Evolutionary conservation across 129 eudicot genomes (phyloP).

Genomic region (Erigeron canadensis): DNA sequence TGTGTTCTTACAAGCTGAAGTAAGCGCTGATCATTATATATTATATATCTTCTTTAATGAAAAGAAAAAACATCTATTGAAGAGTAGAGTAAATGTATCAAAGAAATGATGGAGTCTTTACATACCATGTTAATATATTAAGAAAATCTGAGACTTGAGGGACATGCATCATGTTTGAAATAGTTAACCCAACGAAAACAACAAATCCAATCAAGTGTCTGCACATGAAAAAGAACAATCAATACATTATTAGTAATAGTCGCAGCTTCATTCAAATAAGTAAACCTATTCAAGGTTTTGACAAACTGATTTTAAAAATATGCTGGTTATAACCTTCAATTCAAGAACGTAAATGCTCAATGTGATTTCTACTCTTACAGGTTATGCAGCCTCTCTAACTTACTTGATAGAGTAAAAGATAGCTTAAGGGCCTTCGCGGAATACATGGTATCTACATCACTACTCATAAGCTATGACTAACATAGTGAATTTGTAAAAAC

Average conservation of each 20-base stretch:
- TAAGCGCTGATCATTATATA: background rate
- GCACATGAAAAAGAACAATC: slow-evolving; percentile 40
- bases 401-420: slow-evolving; percentile 6
- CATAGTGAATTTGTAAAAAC: background rate
- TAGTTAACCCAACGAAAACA: slow-evolving; percentile 71
- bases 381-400: slow-evolving; percentile 3
- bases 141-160: slow-evolving; percentile 68
- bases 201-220: slow-evolving; percentile 90
- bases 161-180: slow-evolving; percentile 51
- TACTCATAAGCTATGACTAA: background rate
- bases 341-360: background rate
- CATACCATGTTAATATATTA: slow-evolving; percentile 68
- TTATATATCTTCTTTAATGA: background rate
- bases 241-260: background rate
- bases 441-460: no score
- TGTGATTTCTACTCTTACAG: background rate
- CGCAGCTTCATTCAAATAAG: background rate
- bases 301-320: background rate
- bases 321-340: background rate
- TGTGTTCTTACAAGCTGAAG: no score
- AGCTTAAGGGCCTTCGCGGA: no score
- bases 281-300: background rate
- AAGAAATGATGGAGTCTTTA: slow-evolving; percentile 23
- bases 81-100: background rate
- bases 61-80: background rate